Evolutionary conservation across 805 yeast species (phyloP), one percentile per base, ranked within the genome.

Genomic region (Trichomonascus vanleenenianus): DNA sequence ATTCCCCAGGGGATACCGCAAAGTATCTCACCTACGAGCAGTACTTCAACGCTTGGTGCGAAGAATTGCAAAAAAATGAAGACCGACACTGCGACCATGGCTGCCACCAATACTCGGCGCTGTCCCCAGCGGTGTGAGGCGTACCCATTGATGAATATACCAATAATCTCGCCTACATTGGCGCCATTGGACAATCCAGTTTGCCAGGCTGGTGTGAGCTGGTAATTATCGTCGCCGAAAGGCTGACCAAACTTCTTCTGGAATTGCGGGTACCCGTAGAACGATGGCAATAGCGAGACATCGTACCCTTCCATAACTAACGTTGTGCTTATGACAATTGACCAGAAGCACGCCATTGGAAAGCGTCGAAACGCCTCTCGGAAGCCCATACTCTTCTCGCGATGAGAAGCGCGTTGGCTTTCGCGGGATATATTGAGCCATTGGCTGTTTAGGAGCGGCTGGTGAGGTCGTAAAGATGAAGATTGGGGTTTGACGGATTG

Each of bases 1-100:
- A 68, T 64, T 44, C 83, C 82, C 76, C 78, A 75, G 3, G 73
- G 71, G 32, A 76, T 42, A 9, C 62, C 55, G 38, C 68, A 58
- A 8, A 68, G 56, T 15, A 67, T 50, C 49, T 66, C 63, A 11
- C 69, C 73, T 18, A 54, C 67, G 32, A 60, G 55, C 40, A 68
- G 57, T 12, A 60, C 64, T 11, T 60, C 61, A 45, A 51, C 64
- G 63, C 37, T 14, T 30, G 10, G 61, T 31, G 77, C 70, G 54
- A 72, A 74, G 51, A 72, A 73, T 42, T 65, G 63, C 35, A 73
- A 60, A 53, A 74, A 74, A 39, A 72, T 68, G 46, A 71, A 69
- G 12, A 61, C 66, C 16, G 59, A 47, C 35, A 66, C 56, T 12
- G 58, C 30, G 12, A 55, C 50, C 46, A 73, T 58, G 15, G 70